Conservation (phyloP, 1,139 yeast species). For the Pichia sp. region DNA sequence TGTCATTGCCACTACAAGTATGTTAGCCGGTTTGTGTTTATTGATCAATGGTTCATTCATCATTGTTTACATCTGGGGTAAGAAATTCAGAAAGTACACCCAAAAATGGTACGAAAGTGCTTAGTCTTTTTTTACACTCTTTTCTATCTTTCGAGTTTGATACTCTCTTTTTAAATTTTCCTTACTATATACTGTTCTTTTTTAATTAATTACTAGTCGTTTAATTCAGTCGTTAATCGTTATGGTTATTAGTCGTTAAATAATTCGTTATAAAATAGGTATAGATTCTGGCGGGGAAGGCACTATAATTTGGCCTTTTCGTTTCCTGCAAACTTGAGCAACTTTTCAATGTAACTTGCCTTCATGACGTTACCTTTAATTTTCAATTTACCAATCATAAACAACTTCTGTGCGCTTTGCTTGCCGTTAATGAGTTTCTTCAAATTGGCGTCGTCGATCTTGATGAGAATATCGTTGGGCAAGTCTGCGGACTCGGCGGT, state of each 20-base stretch:
- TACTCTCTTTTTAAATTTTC: too few relatives aligned
- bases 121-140: too few relatives aligned
- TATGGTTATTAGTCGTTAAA: too few relatives aligned
- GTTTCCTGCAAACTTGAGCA: conserved; percentile 66
- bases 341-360: conserved; percentile 75
- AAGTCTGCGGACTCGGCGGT: conserved; percentile 27
- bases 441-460: conserved; percentile 62
- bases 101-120: conserved; percentile 8
- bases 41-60: conserved; percentile 33
- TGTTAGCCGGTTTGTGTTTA: conserved; percentile 43
- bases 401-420: conserved; percentile 81
- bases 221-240: too few relatives aligned
- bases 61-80: conserved; percentile 6
- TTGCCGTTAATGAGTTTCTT: conserved; percentile 72
- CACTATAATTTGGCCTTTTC: conserved; percentile 44
- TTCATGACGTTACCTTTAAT: conserved; percentile 90
- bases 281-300: too few relatives aligned
- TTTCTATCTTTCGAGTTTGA: too few relatives aligned
- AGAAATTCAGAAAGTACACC: conserved; percentile 7
- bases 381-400: conserved; percentile 82
- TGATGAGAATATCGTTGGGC: conserved; percentile 65
- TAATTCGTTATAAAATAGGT: too few relatives aligned
- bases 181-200: too few relatives aligned
- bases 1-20: conserved; percentile 38
- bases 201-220: too few relatives aligned